Conservation (phyloP, 108 stramenopile species). For the Fragilaria crotonensis region DNA sequence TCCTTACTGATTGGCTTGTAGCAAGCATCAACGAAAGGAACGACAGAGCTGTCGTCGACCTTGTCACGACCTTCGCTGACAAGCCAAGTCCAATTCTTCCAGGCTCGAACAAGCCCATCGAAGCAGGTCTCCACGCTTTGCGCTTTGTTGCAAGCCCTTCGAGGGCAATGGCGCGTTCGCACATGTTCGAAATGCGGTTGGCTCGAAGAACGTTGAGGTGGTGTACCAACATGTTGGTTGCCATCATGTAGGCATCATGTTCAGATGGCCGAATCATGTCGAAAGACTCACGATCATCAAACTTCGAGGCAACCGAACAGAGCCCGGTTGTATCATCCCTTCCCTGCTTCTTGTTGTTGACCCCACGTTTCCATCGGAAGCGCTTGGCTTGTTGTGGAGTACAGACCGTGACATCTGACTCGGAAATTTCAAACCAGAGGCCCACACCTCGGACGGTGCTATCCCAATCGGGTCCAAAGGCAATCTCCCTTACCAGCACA, state of each 20-base stretch:
- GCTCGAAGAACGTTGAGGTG: slow-evolving; percentile 44
- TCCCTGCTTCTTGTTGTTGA: slow-evolving; percentile 11
- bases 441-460: slow-evolving; percentile 51
- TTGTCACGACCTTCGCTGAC: slow-evolving; percentile 47
- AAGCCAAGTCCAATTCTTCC: slow-evolving; percentile 78
- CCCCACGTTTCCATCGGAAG: slow-evolving; percentile 45
- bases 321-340: slow-evolving; percentile 13
- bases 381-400: slow-evolving; percentile 72
- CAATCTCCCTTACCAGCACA: slow-evolving; percentile 25
- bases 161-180: slow-evolving; percentile 26
- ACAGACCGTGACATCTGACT: slow-evolving; percentile 47
- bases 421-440: slow-evolving; percentile 73
- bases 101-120: slow-evolving; percentile 13
- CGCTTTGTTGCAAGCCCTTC: slow-evolving; percentile 23
- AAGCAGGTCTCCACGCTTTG: slow-evolving; percentile 31
- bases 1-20: too few relatives aligned
- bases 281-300: slow-evolving; percentile 38
- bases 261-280: slow-evolving; percentile 64
- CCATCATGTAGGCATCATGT: slow-evolving; percentile 52
- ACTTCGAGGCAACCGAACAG: too few relatives aligned
- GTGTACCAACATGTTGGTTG: slow-evolving; percentile 53
- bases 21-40: slow-evolving; percentile 60
- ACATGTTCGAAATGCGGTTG: slow-evolving; percentile 24
- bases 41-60: slow-evolving; percentile 54
- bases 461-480: slow-evolving; percentile 61